Base-by-base conservation (phyloP, 306 rosid species). In the Castanea sativa region DNA sequence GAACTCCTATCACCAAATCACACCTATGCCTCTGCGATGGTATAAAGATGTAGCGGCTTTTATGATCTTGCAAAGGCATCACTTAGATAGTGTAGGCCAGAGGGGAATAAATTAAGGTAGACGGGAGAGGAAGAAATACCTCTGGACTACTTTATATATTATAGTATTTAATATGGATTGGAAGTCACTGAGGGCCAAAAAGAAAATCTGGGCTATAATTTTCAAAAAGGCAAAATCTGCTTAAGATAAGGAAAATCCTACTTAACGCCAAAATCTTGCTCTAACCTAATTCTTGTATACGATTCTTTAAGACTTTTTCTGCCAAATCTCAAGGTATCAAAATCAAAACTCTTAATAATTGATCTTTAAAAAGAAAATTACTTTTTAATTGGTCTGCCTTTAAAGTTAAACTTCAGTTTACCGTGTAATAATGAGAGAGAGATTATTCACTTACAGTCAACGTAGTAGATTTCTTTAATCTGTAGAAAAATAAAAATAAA, bases 61-160 rank as follows among this genome's bases (percentile, higher is more conserved):
- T 38, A 2, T 38, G 94, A 88, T 88, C 84, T 84, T 85, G 85
- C 68, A 70, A 79, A 84, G 88, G 93, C 86, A 90, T 86, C 88
- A 86, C 69, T 63, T 63, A 80, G 92, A 88, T 88, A 81, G 80
- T 78, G 94, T 90, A 87, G 92, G 94, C 73, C 90, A 88, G 4
- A 88, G 6, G 65, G 76, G 79, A 76, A 82, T 87, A 85, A 79
- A 83, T 76, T 78, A 77, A 35, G 63, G 69, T 73, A 69, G 51
- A 76, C 43, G 33, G 57, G 84, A 64, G 68, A 59, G 70, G 84
- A 72, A 63, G 84, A 71, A 80, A 81, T 76, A 49, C 87, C 74
- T 85, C 87, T 83, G 85, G 52, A 83, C 58, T 80, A 76, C 19
- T 73, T 56, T 69, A 53, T 78, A 68, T 43, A 77, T 55, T 78